phyloP scores from a whole-genome alignment of 129 eudicot species.

The Rutidosis leptorrhynchoides region DNA sequence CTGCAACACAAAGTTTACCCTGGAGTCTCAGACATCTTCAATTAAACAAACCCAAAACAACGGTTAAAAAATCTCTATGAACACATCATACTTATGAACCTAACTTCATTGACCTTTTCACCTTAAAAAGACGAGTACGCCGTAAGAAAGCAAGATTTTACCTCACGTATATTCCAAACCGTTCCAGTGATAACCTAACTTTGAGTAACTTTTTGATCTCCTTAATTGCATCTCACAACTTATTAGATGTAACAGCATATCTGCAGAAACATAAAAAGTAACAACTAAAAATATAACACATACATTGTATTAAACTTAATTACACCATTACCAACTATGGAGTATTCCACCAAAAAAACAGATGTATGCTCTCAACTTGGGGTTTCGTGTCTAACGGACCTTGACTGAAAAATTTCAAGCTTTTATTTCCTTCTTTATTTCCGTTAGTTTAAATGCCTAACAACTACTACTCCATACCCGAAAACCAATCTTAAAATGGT shows the following conservation, averaged over 20 bases:
- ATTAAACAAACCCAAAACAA: slow-evolving; percentile 6
- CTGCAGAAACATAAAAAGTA: slow-evolving; percentile 42
- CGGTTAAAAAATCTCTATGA: slow-evolving; percentile 3
- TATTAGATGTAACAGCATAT: slow-evolving; percentile 36
- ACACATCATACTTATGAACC: background rate
- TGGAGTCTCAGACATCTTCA: slow-evolving; percentile 71
- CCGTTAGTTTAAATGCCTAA: too few relatives aligned
- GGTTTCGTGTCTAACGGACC: too few relatives aligned
- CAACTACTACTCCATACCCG: too few relatives aligned
- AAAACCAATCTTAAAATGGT: too few relatives aligned
- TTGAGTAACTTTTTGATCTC: slow-evolving; percentile 40
- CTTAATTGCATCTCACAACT: slow-evolving; percentile 33
- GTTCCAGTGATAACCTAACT: slow-evolving; percentile 64
- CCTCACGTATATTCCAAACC: slow-evolving; percentile 70
- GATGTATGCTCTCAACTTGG: too few relatives aligned
- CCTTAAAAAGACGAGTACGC: background rate
- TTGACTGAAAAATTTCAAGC: too few relatives aligned
- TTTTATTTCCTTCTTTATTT: too few relatives aligned
- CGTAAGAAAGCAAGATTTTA: slow-evolving; percentile 18
- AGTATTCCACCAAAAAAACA: too few relatives aligned
- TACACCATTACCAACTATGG: background rate
- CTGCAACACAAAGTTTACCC: slow-evolving; percentile 53
- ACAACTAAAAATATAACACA: slow-evolving; percentile 14
- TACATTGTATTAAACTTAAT: background rate
- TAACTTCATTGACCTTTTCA: too few relatives aligned